These are phyloP conservation scores for Neospermospora avenae DNA, from an alignment of 2,329 filamentous ascomycete species.

Conservation along the genomic window DNA sequence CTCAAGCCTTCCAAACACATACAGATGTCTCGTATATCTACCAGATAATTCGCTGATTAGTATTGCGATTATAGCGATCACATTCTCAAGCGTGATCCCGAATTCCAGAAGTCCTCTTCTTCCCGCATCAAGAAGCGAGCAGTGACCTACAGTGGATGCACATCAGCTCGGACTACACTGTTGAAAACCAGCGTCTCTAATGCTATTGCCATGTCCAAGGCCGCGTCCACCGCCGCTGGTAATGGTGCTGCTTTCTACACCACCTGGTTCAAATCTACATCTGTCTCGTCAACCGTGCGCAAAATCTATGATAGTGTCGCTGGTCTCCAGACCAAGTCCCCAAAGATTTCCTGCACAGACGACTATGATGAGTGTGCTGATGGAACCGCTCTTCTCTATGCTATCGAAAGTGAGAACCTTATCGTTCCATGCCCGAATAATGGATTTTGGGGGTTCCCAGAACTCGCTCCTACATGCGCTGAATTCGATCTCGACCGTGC, in stretches of 20 bases:
- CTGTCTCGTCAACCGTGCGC: constrained; percentile 19
- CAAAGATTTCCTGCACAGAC: constrained; percentile 25
- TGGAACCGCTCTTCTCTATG: constrained; percentile 26
- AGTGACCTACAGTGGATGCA: constrained; percentile 23
- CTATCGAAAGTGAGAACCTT: constrained; percentile 21
- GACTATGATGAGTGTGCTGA: constrained; percentile 23
- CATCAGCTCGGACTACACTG: constrained; percentile 16
- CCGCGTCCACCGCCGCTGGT: constrained; percentile 25
- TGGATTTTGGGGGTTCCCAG: constrained; percentile 25
- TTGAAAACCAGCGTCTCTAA: constrained; percentile 22
- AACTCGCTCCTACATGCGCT: constrained; percentile 19
- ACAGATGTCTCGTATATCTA: background rate
- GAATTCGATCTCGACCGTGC: constrained; percentile 27
- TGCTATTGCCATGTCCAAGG: constrained; percentile 22
- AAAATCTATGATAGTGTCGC: constrained; percentile 24
- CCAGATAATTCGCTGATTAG: background rate
- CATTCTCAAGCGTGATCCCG: constrained; percentile 12
- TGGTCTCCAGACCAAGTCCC: constrained; percentile 24
- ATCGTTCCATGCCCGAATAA: constrained; percentile 28
- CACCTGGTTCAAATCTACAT: constrained; percentile 27
- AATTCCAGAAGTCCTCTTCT: background rate
- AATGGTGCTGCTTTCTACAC: constrained; percentile 23
- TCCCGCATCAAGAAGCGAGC: constrained; percentile 27
- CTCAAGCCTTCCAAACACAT: background rate
- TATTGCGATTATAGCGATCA: constrained; percentile 9